These are phyloP conservation scores for Aspergillus niger DNA, from an alignment of 2,329 filamentous ascomycete genomes.

Conservation along the genomic window DNA sequence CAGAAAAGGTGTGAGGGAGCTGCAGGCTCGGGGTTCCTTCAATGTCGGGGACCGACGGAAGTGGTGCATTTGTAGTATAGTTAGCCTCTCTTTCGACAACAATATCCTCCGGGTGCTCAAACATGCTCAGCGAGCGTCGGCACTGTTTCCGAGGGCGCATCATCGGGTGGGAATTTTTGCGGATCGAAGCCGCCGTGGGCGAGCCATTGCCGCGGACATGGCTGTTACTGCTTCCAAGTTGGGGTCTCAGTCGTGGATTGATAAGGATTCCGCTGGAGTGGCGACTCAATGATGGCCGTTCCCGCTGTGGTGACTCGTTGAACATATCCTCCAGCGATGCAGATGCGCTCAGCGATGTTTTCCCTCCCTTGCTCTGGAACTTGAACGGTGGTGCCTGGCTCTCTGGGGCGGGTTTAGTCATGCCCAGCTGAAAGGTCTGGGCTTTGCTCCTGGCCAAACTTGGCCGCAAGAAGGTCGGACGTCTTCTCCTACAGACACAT, in stretches of 20 bases:
- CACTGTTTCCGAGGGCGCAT: constrained; percentile 83
- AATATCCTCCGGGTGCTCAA: constrained; percentile 85
- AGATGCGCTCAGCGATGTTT: constrained; percentile 58
- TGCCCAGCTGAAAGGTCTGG: constrained; percentile 67
- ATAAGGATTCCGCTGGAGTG: constrained; percentile 61
- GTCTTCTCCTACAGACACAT: constrained; percentile 59
- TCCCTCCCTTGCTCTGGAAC: constrained; percentile 64
- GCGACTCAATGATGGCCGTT: constrained; percentile 63
- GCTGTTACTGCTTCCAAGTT: constrained; percentile 61
- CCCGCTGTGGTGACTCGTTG: constrained; percentile 73
- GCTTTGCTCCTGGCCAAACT: constrained; percentile 75
- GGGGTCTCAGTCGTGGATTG: constrained; percentile 64
- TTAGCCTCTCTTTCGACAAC: constrained; percentile 75
- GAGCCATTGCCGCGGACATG: constrained; percentile 69
- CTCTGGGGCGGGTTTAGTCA: constrained; percentile 63
- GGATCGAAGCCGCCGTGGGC: constrained; percentile 68
- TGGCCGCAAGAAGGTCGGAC: constrained; percentile 70
- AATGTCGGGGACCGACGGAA: constrained; percentile 80
- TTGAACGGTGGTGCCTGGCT: constrained; percentile 71
- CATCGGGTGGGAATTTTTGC: constrained; percentile 72
- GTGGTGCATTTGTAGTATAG: constrained; percentile 53
- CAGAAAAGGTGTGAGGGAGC: constrained; percentile 80
- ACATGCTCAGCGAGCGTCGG: constrained; percentile 95
- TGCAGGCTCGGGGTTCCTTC: constrained; percentile 73
- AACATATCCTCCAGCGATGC: constrained; percentile 80